Evolutionary conservation across 2,329 filamentous ascomycete species (phyloP), one percentile per base, ranked within the genome.

Genomic region (Gaeumannomyces sp.): DNA sequence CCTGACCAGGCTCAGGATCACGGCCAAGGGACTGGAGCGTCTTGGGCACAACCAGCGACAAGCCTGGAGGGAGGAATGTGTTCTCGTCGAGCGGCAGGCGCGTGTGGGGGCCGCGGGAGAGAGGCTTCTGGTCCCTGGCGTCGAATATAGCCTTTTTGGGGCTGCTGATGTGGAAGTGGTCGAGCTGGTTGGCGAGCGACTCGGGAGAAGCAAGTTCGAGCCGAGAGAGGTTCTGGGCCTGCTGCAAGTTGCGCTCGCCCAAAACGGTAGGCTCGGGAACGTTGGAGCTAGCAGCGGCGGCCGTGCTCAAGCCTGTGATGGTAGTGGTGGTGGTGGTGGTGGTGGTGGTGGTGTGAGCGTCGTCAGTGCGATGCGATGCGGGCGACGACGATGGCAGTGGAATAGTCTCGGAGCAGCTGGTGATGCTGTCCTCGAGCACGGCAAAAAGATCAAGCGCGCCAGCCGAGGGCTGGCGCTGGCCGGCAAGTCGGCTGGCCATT

Each of bases 161-260:
- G 27, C 31, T 63, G 62, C 29, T 33, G 33, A 64, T 59, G 16
- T 64, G 62, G 28, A 64, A 60, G 25, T 60, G 62, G 13, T 64
- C 62, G 5, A 64, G 62, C 33, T 25, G 62, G 58, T 33, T 13
- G 31, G 38, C 57, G 14, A 64, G 35, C 19, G 62, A 64, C 29
- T 58, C 62, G 57, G 62, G 56, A 60, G 62, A 27, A 13, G 57
- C 56, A 10, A 28, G 8, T 22, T 60, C 27, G n/a, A 35, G 27
- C 33, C 25, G 33, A 4, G 28, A 57, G 7, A 35, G 14, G 62
- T 64, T 64, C 27, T 64, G 62, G 6, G 31, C 33, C n/a, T 58
- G 62, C 25, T 45, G 25, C 6, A 60, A 3, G 57, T 60, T 57
- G 57, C 59, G 28, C 33, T 64, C 57, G 19, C n/a, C 53, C 57